Conservation (phyloP, 2,329 filamentous ascomycete genomes). For the Phaeophleospora eucalypticola region DNA sequence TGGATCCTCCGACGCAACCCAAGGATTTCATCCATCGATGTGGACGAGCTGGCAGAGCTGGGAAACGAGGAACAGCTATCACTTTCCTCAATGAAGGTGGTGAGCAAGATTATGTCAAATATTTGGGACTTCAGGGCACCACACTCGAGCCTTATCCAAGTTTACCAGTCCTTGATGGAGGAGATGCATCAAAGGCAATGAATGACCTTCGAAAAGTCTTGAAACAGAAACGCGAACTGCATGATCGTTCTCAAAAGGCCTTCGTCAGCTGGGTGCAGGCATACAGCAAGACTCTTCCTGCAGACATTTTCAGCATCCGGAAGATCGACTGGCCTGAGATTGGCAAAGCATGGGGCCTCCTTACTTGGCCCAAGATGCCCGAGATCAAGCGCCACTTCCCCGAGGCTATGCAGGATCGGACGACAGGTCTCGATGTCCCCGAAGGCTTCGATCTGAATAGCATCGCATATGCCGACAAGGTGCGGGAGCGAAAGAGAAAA, state of each 20-base stretch:
- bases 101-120: slow-evolving; percentile 86
- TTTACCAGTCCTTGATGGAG: slow-evolving; percentile 50
- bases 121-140: slow-evolving; percentile 54
- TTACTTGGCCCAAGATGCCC: slow-evolving; percentile 89
- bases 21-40: slow-evolving; percentile 73
- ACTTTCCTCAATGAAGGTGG: slow-evolving; percentile 78
- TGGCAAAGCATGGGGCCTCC: slow-evolving; percentile 77
- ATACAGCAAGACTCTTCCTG: slow-evolving; percentile 86
- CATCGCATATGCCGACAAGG: slow-evolving; percentile 44
- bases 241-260: slow-evolving; percentile 84
- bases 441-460: slow-evolving; percentile 34
- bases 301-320: slow-evolving; percentile 78
- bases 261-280: slow-evolving; percentile 93
- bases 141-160: slow-evolving; percentile 29
- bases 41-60: slow-evolving; percentile 60
- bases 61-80: slow-evolving; percentile 72
- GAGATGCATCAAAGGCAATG: slow-evolving; percentile 57
- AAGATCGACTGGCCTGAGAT: slow-evolving; percentile 84
- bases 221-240: slow-evolving; percentile 60
- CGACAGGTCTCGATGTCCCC: slow-evolving; percentile 36
- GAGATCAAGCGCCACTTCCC: slow-evolving; percentile 55
- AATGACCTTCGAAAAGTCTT: slow-evolving; percentile 59
- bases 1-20: slow-evolving; percentile 80
- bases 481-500: slow-evolving; percentile 40
- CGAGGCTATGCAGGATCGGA: slow-evolving; percentile 37